phyloP scores from a whole-genome alignment of 768 basidiomycete genomes.

The Cubamyces sp. region DNA sequence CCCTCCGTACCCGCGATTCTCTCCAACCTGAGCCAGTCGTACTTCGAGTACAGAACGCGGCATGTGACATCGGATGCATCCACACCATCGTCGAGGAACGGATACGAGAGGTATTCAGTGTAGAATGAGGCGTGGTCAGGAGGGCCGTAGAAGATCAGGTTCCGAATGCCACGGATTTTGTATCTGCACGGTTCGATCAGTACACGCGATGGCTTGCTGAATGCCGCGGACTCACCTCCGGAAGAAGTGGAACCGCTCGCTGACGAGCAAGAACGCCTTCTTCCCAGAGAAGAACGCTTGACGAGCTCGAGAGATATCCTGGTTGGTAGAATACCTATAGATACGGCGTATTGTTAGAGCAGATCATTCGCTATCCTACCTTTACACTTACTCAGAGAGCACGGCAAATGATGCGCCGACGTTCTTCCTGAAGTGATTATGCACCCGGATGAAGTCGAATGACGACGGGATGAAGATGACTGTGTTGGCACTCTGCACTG shows the following conservation, averaged over 20 bases:
- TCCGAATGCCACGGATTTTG: slow-evolving; percentile 90
- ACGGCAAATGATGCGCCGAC: slow-evolving; percentile 74
- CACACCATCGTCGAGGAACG: slow-evolving; percentile 90
- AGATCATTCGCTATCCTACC: not conserved
- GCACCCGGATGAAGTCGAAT: slow-evolving; percentile 93
- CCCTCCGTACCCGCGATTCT: slow-evolving; percentile 67
- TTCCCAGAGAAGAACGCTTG: slow-evolving; percentile 90
- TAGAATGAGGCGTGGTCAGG: slow-evolving; percentile 94
- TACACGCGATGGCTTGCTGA: not conserved
- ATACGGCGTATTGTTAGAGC: slow-evolving; percentile 1
- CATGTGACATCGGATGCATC: slow-evolving; percentile 85
- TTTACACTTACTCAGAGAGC: slow-evolving; percentile 78
- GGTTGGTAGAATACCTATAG: slow-evolving; percentile 84
- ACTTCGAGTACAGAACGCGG: slow-evolving; percentile 82
- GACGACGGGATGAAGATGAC: slow-evolving; percentile 92
- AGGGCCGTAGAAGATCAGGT: slow-evolving; percentile 90
- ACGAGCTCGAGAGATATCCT: slow-evolving; percentile 92
- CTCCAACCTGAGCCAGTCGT: slow-evolving; percentile 87
- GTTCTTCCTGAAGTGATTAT: slow-evolving; percentile 81
- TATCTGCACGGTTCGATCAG: slow-evolving; percentile 55
- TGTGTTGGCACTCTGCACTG: slow-evolving; percentile 89
- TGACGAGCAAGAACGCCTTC: slow-evolving; percentile 85
- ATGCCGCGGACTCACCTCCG: slow-evolving; percentile 55
- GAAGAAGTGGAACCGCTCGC: slow-evolving; percentile 99
- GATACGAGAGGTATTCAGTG: slow-evolving; percentile 85